These are phyloP conservation scores for Luzula sylvatica DNA, from an alignment of 176 grass and related monocot species.

Conservation along the genomic window DNA sequence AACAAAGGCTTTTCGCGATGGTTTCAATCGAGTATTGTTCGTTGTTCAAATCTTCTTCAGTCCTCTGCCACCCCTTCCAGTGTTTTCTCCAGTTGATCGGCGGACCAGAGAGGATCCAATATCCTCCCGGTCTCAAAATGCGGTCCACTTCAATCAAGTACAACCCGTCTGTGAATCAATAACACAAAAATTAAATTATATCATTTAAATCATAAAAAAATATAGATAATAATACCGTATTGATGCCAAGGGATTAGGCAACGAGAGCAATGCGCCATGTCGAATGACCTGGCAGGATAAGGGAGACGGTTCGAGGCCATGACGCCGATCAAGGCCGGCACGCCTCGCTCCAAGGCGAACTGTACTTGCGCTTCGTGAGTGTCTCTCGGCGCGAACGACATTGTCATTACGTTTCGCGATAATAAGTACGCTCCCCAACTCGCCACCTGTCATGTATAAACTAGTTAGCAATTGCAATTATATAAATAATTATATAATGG, in stretches of 20 bases:
- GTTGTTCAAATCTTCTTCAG: slow-evolving; percentile 35
- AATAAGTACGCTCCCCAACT: slow-evolving; percentile 88
- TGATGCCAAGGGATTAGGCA: slow-evolving; percentile 91
- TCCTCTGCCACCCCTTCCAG: slow-evolving; percentile 63
- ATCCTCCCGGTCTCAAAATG: slow-evolving; percentile 77
- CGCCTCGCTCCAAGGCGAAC: slow-evolving; percentile 88
- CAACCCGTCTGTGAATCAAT: slow-evolving; percentile 47
- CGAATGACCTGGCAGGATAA: slow-evolving; percentile 81
- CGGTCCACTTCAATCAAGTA: slow-evolving; percentile 91
- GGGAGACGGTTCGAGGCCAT: slow-evolving; percentile 69
- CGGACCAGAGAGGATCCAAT: slow-evolving; percentile 93
- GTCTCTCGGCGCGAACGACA: slow-evolving; percentile 87
- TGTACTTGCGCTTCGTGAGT: slow-evolving; percentile 97
- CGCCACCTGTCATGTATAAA: slow-evolving; percentile 43
- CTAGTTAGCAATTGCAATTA: too few relatives aligned
- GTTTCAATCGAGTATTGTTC: slow-evolving; percentile 71
- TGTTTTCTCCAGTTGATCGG: slow-evolving; percentile 91
- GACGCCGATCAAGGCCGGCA: slow-evolving; percentile 81
- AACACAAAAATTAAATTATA: slow-evolving; percentile 8
- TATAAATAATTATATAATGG: too few relatives aligned
- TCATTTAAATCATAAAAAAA: too few relatives aligned
- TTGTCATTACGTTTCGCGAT: slow-evolving; percentile 61
- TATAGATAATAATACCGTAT: too few relatives aligned
- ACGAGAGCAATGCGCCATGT: slow-evolving; percentile 93
- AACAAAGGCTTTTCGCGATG: slow-evolving; percentile 63